Base-by-base conservation (phyloP, 768 basidiomycete species). In the Termitomyces heimii region DNA sequence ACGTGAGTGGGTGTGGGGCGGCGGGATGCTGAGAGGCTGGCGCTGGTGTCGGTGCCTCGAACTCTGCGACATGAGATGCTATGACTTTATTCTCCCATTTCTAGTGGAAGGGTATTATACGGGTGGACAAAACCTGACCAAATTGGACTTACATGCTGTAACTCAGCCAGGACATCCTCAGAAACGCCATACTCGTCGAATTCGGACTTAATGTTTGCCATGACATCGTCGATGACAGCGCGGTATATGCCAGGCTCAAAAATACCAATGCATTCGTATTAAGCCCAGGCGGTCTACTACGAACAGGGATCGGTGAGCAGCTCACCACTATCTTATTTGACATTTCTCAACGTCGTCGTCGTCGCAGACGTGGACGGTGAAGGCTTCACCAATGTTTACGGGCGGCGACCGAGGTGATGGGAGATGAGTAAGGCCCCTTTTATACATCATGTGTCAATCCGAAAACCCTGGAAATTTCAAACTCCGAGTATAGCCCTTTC, bases 271-370 rank as follows among this genome's bases (percentile, higher is more conserved):
- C 69, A 73, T 73, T 67, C 71, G 74, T 71, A 76, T 84, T 80
- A 79, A 80, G 73, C 75, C 77, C 76, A 73, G 65, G 61, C 70
- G 73, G 70, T 77, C 80, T 82, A 82, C 80, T 77, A 80, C 74
- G 70, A 71, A 75, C 72, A 74, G 66, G 73, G 74, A 73, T 79
- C 73, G 77, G 82, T 81, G 84, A 83, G 81, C 77, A 84, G 88
- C 90, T 91, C 83, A 94, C 93, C 86, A 96, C 94, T 80, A 94
- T 92, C 81, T 95, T 95, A 88, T 96, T 96, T 60, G 93, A 94
- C 94, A 95, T 96, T 53, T 65, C 65, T 68, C 64, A 67, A 37
- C 55, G 56, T 58, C 63, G 60, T 58, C 63, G 60, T 62, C 62
- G 63, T 63, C 58, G 65, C 49, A 22, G 28, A 58, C 56, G 67